Evolutionary conservation across 352 stramenopile species (phyloP).

Genomic region (Phytophthora gonapodyides): DNA sequence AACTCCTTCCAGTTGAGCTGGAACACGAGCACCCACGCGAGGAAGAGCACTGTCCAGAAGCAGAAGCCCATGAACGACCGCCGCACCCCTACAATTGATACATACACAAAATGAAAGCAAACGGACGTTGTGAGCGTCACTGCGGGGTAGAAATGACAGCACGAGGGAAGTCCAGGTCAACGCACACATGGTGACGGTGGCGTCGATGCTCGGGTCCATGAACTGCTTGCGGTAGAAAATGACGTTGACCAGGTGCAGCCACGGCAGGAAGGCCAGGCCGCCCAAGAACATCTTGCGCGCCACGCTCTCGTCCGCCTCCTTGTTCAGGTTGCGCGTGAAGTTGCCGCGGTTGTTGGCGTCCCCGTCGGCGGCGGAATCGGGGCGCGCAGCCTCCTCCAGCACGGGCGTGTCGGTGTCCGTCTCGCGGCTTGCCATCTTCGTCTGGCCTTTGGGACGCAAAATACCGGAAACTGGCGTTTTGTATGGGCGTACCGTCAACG

Average conservation of each 20-base stretch:
- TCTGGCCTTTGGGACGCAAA: slow-evolving; percentile 6
- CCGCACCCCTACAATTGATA: slow-evolving; percentile 57
- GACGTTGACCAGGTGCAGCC: slow-evolving; percentile 85
- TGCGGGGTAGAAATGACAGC: too few species aligned
- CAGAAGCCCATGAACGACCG: slow-evolving; percentile 73
- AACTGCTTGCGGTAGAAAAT: slow-evolving; percentile 86
- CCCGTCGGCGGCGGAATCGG: slow-evolving; percentile 14
- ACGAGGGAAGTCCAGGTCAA: neutral
- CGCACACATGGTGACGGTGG: slow-evolving; percentile 79
- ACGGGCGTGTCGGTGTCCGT: slow-evolving; percentile 63
- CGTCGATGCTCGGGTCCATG: slow-evolving; percentile 64
- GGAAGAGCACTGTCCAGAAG: slow-evolving; percentile 74
- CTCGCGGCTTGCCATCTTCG: slow-evolving; percentile 33
- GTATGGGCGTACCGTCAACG: too few species aligned
- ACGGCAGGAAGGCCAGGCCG: slow-evolving; percentile 71
- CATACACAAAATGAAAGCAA: neutral
- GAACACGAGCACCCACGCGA: slow-evolving; percentile 80
- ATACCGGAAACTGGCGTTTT: neutral
- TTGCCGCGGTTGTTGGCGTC: slow-evolving; percentile 82
- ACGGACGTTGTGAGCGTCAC: neutral
- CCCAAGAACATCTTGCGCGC: slow-evolving; percentile 88
- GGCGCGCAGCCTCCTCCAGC: slow-evolving; percentile 48
- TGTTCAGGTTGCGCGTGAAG: slow-evolving; percentile 88
- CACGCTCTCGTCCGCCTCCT: slow-evolving; percentile 70
- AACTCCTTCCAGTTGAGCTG: slow-evolving; percentile 89